Evolutionary conservation across 1,284 basidiomycete genomes (phyloP).

Genomic region (Tilletia walkeri): DNA sequence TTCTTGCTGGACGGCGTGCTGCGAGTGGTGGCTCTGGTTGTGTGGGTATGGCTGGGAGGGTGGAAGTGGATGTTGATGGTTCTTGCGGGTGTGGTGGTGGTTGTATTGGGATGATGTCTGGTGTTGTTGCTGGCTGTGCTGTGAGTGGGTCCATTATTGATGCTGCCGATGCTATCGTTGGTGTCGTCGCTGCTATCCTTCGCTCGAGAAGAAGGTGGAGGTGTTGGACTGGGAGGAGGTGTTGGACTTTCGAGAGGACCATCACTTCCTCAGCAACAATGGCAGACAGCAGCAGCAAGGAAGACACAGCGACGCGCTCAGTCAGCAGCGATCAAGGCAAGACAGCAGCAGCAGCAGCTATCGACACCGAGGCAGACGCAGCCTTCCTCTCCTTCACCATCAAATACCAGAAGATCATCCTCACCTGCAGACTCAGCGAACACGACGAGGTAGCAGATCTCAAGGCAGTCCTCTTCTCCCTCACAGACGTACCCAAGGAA

Average conservation of each 20-base stretch:
- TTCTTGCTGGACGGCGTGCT: not conserved
- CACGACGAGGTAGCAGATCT: conserved; percentile 18
- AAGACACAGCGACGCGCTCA: not conserved
- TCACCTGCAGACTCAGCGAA: conserved; percentile 16
- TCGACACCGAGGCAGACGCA: not conserved
- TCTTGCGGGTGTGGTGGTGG: no score
- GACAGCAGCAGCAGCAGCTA: not conserved
- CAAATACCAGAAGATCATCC: conserved; percentile 15
- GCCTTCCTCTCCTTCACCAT: conserved; percentile 9
- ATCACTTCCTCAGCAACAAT: no score
- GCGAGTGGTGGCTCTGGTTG: not conserved
- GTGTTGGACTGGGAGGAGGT: no score
- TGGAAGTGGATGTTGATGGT: not conserved
- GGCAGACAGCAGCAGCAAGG: no score
- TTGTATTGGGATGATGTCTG: no score
- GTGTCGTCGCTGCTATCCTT: conserved; percentile 4
- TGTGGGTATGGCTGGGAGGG: not conserved
- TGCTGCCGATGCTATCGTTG: not conserved
- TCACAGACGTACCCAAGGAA: conserved; percentile 78
- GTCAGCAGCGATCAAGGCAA: not conserved
- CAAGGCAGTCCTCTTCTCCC: conserved; percentile 61
- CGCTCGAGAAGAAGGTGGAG: not conserved
- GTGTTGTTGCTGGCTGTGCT: no score
- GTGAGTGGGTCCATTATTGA: not conserved
- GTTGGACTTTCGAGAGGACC: no score